Percentiles rank a stretch among this genome's conserved stretches.
Evolutionary conservation across 2,329 filamentous ascomycete genomes (phyloP).

Genomic region (Aspergillus sp.): DNA sequence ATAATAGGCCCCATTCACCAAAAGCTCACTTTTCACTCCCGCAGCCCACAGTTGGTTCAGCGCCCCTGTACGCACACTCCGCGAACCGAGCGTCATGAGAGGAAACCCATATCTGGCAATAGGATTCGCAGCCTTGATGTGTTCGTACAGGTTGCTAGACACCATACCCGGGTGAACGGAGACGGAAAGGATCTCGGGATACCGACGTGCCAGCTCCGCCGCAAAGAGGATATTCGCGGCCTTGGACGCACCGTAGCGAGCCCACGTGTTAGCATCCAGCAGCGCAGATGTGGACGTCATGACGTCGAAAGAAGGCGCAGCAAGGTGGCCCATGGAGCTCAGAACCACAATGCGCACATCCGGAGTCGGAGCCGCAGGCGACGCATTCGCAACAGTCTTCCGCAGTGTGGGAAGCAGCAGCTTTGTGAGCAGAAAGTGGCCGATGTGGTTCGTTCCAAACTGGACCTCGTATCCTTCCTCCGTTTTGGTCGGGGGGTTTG

Average conservation of each 20-base stretch:
- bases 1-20: slow-evolving; percentile 36
- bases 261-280: slow-evolving; percentile 31
- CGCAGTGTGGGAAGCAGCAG: slow-evolving; percentile 36
- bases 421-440: slow-evolving; percentile 39
- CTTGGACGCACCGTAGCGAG: slow-evolving; percentile 46
- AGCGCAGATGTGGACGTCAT: slow-evolving; percentile 32
- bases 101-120: slow-evolving; percentile 16
- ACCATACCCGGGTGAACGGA: slow-evolving; percentile 45
- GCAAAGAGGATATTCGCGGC: slow-evolving; percentile 44
- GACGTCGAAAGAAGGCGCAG: slow-evolving; percentile 26
- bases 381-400: slow-evolving; percentile 22
- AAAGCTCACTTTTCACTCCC: slow-evolving; percentile 20
- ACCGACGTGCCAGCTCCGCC: slow-evolving; percentile 38
- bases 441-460: slow-evolving; percentile 41
- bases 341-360: slow-evolving; percentile 34
- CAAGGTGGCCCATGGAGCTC: slow-evolving; percentile 28
- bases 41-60: slow-evolving; percentile 38
- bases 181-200: slow-evolving; percentile 37
- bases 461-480: slow-evolving; percentile 38
- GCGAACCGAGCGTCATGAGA: slow-evolving; percentile 20
- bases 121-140: slow-evolving; percentile 18
- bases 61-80: slow-evolving; percentile 27
- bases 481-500: slow-evolving; percentile 28
- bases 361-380: slow-evolving; percentile 2
- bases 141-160: slow-evolving; percentile 32